Base-by-base conservation (phyloP, 306 rosid species). In the Lupinus albus region DNA sequence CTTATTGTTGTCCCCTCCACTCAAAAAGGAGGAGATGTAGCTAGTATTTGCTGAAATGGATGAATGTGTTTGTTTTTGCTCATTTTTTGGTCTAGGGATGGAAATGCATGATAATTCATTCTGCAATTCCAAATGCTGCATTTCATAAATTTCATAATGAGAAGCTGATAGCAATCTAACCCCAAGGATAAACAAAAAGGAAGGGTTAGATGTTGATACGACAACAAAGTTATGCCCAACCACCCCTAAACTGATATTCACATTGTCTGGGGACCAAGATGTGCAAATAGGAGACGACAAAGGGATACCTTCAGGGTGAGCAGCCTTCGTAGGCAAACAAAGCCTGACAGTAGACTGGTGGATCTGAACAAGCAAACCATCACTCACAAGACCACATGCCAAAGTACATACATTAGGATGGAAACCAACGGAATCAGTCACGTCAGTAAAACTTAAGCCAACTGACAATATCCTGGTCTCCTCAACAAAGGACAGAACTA, bases 391-490 rank as follows among this genome's bases (percentile, higher is more conserved):
- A 69, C 98, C 96, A 55, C 95, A 89, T 28, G 98, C 93, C 88
- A 87, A 84, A 58, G 96, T 89, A 71, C 87, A 84, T 44, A 88
- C 92, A 73, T 89, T 83, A 70, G 96, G 87, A 74, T 82, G 84
- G 86, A 92, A 92, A 80, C 98, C 98, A 80, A 92, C 89, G 32
- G 89, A 87, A 84, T 92, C 96, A 7, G 96, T 92, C 78, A 92
- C 95, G 54, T 92, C 98, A 67, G 85, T 83, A 83, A 92, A 92
- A 82, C 95, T 89, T 84, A 89, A 77, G 64, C 98, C 96, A 84
- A 92, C 95, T 21, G 98, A 86, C 61, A 92, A 80, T 68, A 92
- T 83, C 81, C 98, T 86, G 70, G 98, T 92, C 84, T 89, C 96
- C 78, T 85, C 98, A 73, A 92, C 95, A 80, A 92, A 92, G 11